phyloP scores from a whole-genome alignment of 169 alveolate species.

The Eimeria sp. region DNA sequence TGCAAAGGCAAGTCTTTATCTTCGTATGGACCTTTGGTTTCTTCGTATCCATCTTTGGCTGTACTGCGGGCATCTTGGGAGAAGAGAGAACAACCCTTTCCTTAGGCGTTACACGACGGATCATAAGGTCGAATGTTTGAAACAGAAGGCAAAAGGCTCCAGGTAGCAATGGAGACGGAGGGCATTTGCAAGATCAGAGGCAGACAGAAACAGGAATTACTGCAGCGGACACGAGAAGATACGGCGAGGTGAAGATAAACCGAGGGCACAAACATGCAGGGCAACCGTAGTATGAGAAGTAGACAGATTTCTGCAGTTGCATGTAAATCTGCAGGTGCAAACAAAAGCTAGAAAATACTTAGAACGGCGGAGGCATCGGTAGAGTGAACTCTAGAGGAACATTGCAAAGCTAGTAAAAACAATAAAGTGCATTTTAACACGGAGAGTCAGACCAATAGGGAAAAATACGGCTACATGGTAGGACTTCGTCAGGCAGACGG shows the following conservation, averaged over 20 bases:
- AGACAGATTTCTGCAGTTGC: not conserved
- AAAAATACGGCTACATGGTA: not conserved
- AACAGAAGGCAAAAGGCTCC: not conserved
- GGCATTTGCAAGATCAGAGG: not conserved
- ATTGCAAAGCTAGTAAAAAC: not conserved
- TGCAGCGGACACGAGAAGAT: not conserved
- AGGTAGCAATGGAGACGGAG: not conserved
- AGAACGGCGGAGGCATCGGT: not conserved
- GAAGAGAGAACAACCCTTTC: not conserved
- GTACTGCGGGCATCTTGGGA: not conserved
- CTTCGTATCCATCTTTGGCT: not conserved
- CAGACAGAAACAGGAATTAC: not conserved
- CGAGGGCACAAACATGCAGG: not conserved
- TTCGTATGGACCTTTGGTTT: not conserved
- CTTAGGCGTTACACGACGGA: not conserved
- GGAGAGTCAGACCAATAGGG: not conserved
- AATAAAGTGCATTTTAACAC: not conserved
- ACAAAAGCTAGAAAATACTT: no score
- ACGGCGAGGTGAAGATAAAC: not conserved
- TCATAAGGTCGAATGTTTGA: not conserved
- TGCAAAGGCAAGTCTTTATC: slow-evolving; percentile 86
- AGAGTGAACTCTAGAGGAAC: not conserved
- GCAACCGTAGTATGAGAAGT: no score
- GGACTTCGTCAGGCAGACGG: not conserved
- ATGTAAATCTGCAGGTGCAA: not conserved